Conservation (phyloP, 2,329 filamentous ascomycete genomes). For the Nemania diffusa region DNA sequence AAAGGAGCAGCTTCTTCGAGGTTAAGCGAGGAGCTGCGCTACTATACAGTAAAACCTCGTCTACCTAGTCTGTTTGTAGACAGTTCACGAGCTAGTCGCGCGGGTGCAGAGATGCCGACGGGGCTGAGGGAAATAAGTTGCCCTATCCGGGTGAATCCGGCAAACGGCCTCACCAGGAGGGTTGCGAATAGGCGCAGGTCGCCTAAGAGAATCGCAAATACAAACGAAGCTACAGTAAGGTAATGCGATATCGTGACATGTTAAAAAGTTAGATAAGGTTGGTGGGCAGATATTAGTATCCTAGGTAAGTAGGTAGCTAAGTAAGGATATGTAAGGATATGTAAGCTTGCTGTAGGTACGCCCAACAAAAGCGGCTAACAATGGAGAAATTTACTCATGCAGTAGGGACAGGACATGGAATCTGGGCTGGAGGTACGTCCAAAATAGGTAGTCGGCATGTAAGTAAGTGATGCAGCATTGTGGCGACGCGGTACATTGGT, state of each 20-base stretch:
- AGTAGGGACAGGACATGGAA: neutral
- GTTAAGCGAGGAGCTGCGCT: neutral
- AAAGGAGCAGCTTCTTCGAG: slow-evolving; percentile 6
- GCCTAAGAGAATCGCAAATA: slow-evolving; percentile 2
- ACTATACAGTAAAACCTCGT: neutral
- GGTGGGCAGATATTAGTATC: neutral
- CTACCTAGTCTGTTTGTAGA: neutral
- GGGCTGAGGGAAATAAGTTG: neutral
- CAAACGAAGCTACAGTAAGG: neutral
- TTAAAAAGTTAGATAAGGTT: neutral
- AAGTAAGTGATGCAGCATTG: neutral
- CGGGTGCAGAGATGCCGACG: neutral
- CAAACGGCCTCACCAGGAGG: neutral
- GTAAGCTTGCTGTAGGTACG: no score
- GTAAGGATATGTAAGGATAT: no score
- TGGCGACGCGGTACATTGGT: neutral
- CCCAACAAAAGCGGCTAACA: slow-evolving; percentile 3
- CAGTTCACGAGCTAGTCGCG: neutral
- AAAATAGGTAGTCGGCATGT: neutral
- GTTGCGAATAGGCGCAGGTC: neutral
- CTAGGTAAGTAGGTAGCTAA: neutral
- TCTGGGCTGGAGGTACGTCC: neutral
- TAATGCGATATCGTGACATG: neutral
- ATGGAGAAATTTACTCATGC: neutral
- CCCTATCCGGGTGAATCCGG: neutral